phyloP scores from a whole-genome alignment of 1,284 basidiomycete species.

The Blastosporella zonata region DNA sequence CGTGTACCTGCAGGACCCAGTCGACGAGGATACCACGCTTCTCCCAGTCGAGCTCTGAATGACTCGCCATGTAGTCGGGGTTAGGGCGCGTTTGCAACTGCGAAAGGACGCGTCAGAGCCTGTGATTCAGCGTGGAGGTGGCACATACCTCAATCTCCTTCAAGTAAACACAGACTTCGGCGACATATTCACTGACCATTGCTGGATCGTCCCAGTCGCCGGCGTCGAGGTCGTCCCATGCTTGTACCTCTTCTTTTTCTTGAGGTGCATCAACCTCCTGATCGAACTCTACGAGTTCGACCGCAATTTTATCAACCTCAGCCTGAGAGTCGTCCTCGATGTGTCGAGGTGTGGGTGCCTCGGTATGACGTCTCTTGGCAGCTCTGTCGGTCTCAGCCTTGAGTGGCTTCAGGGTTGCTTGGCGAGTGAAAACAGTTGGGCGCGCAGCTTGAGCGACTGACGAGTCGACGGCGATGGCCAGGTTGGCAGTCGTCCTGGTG shows the following conservation, averaged over 20 bases:
- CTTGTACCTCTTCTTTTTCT: conserved; percentile 19
- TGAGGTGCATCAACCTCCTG: conserved; percentile 22
- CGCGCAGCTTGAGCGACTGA: conserved; percentile 3
- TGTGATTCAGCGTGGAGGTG: background rate
- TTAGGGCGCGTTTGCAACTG: conserved; percentile 76
- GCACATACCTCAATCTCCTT: conserved; percentile 41
- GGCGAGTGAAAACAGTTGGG: conserved; percentile 12
- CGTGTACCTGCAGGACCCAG: conserved; percentile 92
- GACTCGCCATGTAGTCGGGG: conserved; percentile 79
- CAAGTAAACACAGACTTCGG: conserved; percentile 37
- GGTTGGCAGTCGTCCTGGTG: conserved; percentile 11
- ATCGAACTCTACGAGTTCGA: conserved; percentile 31
- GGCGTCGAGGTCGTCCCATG: conserved; percentile 40
- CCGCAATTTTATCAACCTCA: conserved; percentile 32
- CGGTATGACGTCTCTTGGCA: conserved; percentile 29
- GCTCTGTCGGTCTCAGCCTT: conserved; percentile 25
- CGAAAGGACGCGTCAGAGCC: conserved; percentile 7
- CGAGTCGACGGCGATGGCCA: conserved; percentile 2
- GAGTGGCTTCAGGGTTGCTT: conserved; percentile 13
- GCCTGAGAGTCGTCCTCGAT: conserved; percentile 27
- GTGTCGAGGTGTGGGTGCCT: conserved; percentile 11
- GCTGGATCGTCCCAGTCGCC: conserved; percentile 40
- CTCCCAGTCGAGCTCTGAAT: conserved; percentile 85
- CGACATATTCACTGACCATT: conserved; percentile 40
- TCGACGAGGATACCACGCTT: conserved; percentile 89